Base-by-base conservation (phyloP, 2,329 filamentous ascomycete genomes). In the Conoideocrella luteorostrata region DNA sequence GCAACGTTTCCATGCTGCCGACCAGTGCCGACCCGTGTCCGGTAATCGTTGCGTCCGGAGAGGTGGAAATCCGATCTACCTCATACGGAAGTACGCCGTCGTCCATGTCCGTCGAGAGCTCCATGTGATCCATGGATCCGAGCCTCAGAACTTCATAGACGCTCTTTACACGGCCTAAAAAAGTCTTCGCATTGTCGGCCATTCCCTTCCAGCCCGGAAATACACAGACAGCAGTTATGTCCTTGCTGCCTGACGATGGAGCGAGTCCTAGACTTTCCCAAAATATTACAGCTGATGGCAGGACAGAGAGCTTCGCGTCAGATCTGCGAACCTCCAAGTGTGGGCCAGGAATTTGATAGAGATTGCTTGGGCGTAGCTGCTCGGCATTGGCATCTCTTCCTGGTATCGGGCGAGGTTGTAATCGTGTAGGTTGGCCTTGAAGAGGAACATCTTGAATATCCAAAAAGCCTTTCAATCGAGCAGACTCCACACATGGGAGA, bases 191-290 rank as follows among this genome's bases (percentile, higher is more conserved):
- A 39, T 78, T 76, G 34, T 80, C 75, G 29, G 68, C 62, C 53
- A 91, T 67, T 2, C 83, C 80, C 22, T 77, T 75, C 53, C 78
- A 77, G 40, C 75, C 69, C 0, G 87, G 86, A 50, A 83, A 85
- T 2, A 93, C 68, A 56, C 84, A 88, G 38, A 87, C 75, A 0
- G 81, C 76, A 28, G 75, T 72, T 23, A 93, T 67, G 48, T 91
- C 78, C 60, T 94, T 94, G 7, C 70, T 57, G 0, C 86, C 84
- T 46, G 78, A 78, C 7, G 78, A 78, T 4, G 88, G 88, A 2
- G 79, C 79, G 2, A 95, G 71, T 0, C 86, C 85, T 15, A 94
- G 67, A 37, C 82, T 81, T 57, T 93, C 87, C 88, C 88, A 94
- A 56, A 93, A 95, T 1, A 75, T 68, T 17, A 91, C 68, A 0